Evolutionary conservation across 805 yeast genomes (phyloP), one percentile per base, ranked within the genome.

Genomic region (Candida nanaspora): DNA sequence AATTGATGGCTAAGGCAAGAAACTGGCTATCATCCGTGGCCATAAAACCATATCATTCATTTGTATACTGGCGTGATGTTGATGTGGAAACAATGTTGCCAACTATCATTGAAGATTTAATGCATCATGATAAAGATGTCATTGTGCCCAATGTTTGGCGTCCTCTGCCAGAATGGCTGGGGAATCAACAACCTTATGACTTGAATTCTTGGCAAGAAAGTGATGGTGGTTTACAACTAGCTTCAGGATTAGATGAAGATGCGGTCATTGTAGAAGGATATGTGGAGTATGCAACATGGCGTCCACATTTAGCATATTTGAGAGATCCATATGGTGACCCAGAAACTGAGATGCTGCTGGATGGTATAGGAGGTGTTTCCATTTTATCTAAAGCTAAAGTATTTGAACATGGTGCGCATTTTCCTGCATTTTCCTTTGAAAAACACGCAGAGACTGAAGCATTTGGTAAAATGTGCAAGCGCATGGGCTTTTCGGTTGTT

Each of bases 391-490:
- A 84, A 59, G 97, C 96, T 2, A 67, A 70, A 36, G 96, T 91
- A 3, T 91, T 91, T 69, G 72, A 87, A 48, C 66, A 74, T 21
- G 98, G 98, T 11, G 81, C 94, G 2, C 94, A 87, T 65, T 91
- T 89, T 73, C 98, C 98, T 9, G 98, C 96, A 1, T 91, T 91
- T 58, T 86, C 96, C 29, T 91, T 87, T 63, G 85, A 86, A 62
- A 87, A 86, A 53, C 98, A 93, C 59, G 98, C 98, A 3, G 98
- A 91, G 59, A 91, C 98, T 2, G 98, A 93, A 63, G 98, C 95
- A 0, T 91, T 93, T 62, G 98, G 95, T 35, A 88, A 86, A 57
- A 71, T 91, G 70, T 78, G 86, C 51, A 81, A 86, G 50, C 69
- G 82, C 46, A 86, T 91, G 95, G 89, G 91, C 4, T 86, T 75